Conservation (phyloP, 352 stramenopile species). For the Phytophthora tubulina region DNA sequence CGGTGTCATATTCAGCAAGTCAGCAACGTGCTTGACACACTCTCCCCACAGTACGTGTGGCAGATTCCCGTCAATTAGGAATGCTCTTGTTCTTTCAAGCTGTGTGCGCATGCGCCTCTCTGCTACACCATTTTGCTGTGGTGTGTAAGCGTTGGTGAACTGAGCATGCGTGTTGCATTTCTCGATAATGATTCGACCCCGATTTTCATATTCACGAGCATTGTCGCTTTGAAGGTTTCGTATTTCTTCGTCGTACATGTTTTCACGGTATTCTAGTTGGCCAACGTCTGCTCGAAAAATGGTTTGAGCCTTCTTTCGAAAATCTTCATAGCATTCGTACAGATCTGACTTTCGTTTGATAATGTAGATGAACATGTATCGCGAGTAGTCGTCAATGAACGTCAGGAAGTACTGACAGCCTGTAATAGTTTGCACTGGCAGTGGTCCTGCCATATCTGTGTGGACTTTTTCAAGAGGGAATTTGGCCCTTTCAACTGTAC, state of each 20-base stretch:
- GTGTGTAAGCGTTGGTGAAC: not conserved
- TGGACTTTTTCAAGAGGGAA: too few species aligned
- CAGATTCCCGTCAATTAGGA: not conserved
- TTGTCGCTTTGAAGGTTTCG: too few species aligned
- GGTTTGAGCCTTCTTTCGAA: not conserved
- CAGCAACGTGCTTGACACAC: not conserved
- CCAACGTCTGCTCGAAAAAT: not conserved
- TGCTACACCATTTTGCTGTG: not conserved
- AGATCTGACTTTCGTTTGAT: not conserved
- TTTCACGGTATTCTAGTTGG: too few species aligned
- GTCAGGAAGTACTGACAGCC: too few species aligned
- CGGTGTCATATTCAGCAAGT: conserved; percentile 2
- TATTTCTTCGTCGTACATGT: too few species aligned
- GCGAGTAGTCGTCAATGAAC: not conserved
- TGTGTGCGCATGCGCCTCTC: too few species aligned
- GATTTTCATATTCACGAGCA: too few species aligned
- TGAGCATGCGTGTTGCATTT: too few species aligned
- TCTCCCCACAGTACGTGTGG: not conserved
- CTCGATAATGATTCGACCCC: too few species aligned
- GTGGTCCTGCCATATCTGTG: too few species aligned
- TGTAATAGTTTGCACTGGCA: too few species aligned
- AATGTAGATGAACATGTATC: not conserved
- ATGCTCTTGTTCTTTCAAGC: not conserved
- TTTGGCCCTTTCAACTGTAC: too few species aligned
- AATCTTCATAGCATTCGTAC: not conserved